A percentile compares a stretch with the other conserved stretches of the same genome.
These are phyloP conservation scores for Erysiphe pulchra DNA, from an alignment of 2,329 filamentous ascomycete species.

Conservation along the genomic window DNA sequence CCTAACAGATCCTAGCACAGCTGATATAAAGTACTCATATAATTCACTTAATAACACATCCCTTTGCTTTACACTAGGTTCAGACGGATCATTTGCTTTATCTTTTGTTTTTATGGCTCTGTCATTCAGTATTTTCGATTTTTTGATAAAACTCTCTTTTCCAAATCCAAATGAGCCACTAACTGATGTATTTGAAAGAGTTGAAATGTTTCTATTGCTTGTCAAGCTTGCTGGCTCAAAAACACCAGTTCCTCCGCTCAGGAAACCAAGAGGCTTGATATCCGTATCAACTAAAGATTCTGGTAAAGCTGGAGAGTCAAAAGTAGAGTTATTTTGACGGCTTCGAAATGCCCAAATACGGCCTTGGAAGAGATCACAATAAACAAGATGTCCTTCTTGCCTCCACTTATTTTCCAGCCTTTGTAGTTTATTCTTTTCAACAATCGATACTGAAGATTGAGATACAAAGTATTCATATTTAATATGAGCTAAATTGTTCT, in stretches of 20 bases:
- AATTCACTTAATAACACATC: constrained; percentile 8
- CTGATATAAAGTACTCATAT: constrained; percentile 13
- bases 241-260: constrained; percentile 7
- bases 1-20: constrained; percentile 12
- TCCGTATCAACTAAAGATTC: constrained; percentile 3
- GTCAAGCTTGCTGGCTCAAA: constrained; percentile 11
- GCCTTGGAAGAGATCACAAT: constrained; percentile 9
- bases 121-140: constrained; percentile 9
- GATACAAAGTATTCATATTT: constrained; percentile 13
- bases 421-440: constrained; percentile 9
- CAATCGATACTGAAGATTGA: constrained; percentile 3
- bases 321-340: constrained; percentile 2
- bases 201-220: constrained; percentile 5
- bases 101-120: constrained; percentile 6
- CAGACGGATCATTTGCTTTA: constrained; percentile 1
- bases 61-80: constrained; percentile 3
- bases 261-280: constrained; percentile 5
- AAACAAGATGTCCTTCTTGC: constrained; percentile 9
- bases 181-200: constrained; percentile 6
- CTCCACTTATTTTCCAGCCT: constrained; percentile 10
- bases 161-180: constrained; percentile 9
- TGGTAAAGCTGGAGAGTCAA: not conserved
- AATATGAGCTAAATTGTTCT: constrained; percentile 13
- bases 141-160: constrained; percentile 8
- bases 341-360: constrained; percentile 12